Base-by-base conservation (phyloP, 2,329 filamentous ascomycete species). In the Arthrobotrys megalospora region DNA sequence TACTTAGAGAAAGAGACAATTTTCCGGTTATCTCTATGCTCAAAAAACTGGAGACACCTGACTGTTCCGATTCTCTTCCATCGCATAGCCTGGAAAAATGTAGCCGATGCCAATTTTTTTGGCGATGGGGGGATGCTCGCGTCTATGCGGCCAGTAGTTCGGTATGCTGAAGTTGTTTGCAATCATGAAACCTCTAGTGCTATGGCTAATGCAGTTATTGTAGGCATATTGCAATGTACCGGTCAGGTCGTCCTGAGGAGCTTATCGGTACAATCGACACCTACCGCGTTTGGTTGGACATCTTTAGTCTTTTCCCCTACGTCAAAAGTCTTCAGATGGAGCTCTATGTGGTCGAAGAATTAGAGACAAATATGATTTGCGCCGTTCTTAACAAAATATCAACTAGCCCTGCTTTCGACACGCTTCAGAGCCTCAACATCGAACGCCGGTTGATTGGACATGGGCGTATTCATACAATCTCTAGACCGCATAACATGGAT, bases 101-200 rank as follows among this genome's bases (percentile, higher is more conserved):
- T 38, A 14, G 28, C 16, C 5, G 52, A 38, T 11, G 52, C 32
- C n/a, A 10, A 10, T 6, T 28, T 38, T 1, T 55, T 55, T 12
- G 12, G 5, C 16, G 28, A 55, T 36, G 52, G 52, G 6, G 52
- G 28, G 1, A 21, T 16, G 3, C 32, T 55, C 8, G 52, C 28
- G 16, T 19, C n/a, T 19, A 6, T 55, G 52, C 52, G 52, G 21
- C 52, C 52, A 55, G n/a, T 55, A 3, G 52, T 55, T 55, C 32
- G 52, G 52, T 55, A 55, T 11, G 48, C 14, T 48, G 1, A 52
- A 21, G 19, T 12, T 14, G 12, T 45, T 6, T n/a, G 6, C 16
- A 8, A 38, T 45, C 2, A 11, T 7, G 41, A n/a, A 2, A 45
- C 5, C 11, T 45, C 12, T 6, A 16, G 41, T 2, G 12, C 12